Evolutionary conservation across 768 basidiomycete species (phyloP), one percentile per base, ranked within the genome.

Genomic region (Calvatia gigantea): DNA sequence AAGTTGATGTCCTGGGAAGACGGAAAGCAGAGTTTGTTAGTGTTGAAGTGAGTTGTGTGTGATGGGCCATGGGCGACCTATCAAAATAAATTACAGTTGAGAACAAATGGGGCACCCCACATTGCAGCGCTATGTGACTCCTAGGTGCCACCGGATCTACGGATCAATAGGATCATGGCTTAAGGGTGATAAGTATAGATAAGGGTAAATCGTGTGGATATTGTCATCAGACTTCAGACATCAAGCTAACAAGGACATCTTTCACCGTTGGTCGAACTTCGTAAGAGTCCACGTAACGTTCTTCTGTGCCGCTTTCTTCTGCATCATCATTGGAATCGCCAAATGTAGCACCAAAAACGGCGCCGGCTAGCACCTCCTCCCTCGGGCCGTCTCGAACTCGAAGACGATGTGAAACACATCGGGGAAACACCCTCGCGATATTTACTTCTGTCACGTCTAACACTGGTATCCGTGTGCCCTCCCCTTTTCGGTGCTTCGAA

Each of bases 341-440:
- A 69, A 78, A 78, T 60, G 79, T 61, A 12, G 86, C 87, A 27
- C 84, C 82, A 62, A 77, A 84, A 57, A 85, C 66, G 2, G 81
- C 76, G 57, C 87, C 82, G 6, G 81, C 81, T 54, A 91, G 67
- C 2, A 89, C 69, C 65, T 91, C 87, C 56, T 89, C 86, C 56
- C 82, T 74, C 1, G 86, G 86, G 1, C 87, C 82, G 64, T 84
- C 79, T 33, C 89, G 76, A 53, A 89, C 79, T 47, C 86, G 75
- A 57, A 93, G 64, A 9, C 91, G 85, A 70, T 93, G 91, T 6
- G 86, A 85, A 28, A 92, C 77, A 0, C 86, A 82, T 19, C 87
- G 72, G 32, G 87, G 87, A 59, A 89, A 80, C 27, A 90, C 83
- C 56, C 87, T 78, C 54, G 86, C 86, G 59, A 89, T 76, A 61